Base-by-base conservation (phyloP, 768 basidiomycete genomes). In the Daedaleopsis sinensis region DNA sequence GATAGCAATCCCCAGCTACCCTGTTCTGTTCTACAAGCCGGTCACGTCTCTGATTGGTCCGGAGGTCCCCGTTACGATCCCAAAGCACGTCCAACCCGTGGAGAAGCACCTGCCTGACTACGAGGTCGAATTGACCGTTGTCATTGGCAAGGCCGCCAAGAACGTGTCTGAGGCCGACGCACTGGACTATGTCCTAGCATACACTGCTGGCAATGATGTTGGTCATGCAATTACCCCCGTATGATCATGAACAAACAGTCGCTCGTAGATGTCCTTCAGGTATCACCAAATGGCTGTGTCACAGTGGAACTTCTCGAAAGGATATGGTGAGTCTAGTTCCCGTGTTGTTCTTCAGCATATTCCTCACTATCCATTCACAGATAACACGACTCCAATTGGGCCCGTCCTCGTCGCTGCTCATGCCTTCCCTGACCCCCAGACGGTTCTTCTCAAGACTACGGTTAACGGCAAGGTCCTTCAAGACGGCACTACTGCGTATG, bases 251-350 rank as follows among this genome's bases (percentile, higher is more conserved):
- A 43, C 32, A n/a, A 16, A 21, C 44, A 10, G 42, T 55, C 36
- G 37, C 19, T 52, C 47, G 15, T 63, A 89, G 88, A 82, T 91
- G 3, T 93, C 92, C 5, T 93, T 94, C 83, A 84, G 94, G 44
- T 86, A 88, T 64, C 87, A 89, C 67, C 94, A 95, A 71, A 77
- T 90, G 75, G 84, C 85, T 4, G 87, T 88, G 1, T 88, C 89
- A 0, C 94, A 96, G 67, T 96, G 94, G 93, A 79, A 83, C 35
- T 94, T 93, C 74, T 93, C 91, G 27, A 96, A 96, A 73, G 82
- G 88, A 44, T 96, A 93, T 66, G 93, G 92, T 89, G 3, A 18
- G 6, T 32, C 55, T 5, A 44, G n/a, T 37, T 18, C n/a, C 21
- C 8, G 18, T 24, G 23, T 36, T 48, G 5, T 46, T 24, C 13